Percentiles rank a stretch among this genome's conserved stretches.
Conservation (phyloP, 495 filamentous ascomycete genomes). For the Lophiostoma macrostomum region DNA sequence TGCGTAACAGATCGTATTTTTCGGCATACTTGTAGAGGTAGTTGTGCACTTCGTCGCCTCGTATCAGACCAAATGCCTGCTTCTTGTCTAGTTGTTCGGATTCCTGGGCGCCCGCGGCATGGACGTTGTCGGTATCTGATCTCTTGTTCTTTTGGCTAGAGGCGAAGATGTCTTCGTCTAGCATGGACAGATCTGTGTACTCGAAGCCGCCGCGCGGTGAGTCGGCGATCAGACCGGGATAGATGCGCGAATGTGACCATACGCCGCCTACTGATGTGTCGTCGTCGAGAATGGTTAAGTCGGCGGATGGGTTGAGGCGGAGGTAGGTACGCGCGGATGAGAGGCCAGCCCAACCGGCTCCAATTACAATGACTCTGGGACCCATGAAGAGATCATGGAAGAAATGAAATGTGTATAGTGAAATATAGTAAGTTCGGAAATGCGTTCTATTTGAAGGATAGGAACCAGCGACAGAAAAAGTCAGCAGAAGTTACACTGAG, state of each 20-base stretch:
- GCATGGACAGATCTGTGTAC: conserved; percentile 13
- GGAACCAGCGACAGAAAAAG: too few relatives aligned
- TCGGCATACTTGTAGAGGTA: conserved; percentile 11
- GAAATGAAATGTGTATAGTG: neutral
- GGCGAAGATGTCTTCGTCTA: conserved; percentile 3
- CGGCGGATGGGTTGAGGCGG: conserved; percentile 2
- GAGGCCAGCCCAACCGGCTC: conserved; percentile 5
- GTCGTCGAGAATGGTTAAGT: conserved; percentile 19
- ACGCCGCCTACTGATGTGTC: conserved; percentile 15
- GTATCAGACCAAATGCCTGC: neutral
- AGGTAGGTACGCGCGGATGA: conserved; percentile 13
- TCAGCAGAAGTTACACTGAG: too few relatives aligned
- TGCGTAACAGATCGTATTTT: conserved; percentile 13
- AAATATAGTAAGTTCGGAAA: neutral
- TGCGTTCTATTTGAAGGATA: too few relatives aligned
- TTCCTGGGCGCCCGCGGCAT: neutral
- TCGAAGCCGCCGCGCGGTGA: conserved; percentile 11
- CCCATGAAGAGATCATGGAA: neutral
- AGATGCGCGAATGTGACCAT: conserved; percentile 9
- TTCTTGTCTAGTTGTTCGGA: neutral
- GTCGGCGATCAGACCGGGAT: conserved; percentile 15
- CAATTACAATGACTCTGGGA: conserved; percentile 13
- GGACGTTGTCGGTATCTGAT: neutral
- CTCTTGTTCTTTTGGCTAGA: neutral
- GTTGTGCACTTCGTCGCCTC: conserved; percentile 6